Evolutionary conservation across 768 basidiomycete genomes (phyloP).

Genomic region (Trametes punicea): DNA sequence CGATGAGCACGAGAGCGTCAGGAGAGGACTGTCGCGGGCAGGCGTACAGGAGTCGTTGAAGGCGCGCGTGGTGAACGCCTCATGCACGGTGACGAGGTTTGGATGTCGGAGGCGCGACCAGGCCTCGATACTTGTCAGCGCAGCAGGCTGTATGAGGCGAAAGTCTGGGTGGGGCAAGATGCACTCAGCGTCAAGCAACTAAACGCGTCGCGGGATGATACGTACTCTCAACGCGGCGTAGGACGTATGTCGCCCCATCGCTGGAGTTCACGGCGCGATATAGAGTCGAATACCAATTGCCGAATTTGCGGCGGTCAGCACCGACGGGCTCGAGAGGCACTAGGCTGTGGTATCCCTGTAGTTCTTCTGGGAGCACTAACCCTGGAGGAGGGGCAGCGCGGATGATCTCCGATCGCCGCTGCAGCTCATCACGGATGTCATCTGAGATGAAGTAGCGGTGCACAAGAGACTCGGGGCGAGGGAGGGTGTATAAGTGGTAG

Average conservation of each 20-base stretch:
- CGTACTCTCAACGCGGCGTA: conserved; percentile 88
- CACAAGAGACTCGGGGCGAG: conserved; percentile 54
- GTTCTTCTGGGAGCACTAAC: conserved; percentile 72
- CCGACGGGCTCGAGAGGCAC: conserved; percentile 66
- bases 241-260: conserved; percentile 74
- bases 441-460: conserved; percentile 84
- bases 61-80: conserved; percentile 92
- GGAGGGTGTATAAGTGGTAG: conserved; percentile 87
- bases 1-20: neutral
- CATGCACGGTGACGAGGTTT: conserved; percentile 74
- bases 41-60: conserved; percentile 89
- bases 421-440: conserved; percentile 58
- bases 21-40: conserved; percentile 9
- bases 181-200: neutral
- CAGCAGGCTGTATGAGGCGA: conserved; percentile 74
- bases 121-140: conserved; percentile 77
- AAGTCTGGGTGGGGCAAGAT: conserved; percentile 52
- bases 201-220: neutral
- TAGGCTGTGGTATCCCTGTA: conserved; percentile 89
- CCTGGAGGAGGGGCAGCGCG: conserved; percentile 39
- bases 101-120: conserved; percentile 89
- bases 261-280: conserved; percentile 77
- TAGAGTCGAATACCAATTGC: conserved; percentile 80
- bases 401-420: conserved; percentile 44
- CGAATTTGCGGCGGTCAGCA: conserved; percentile 66